Percentiles rank a stretch among this genome's conserved stretches.
Conservation (phyloP, 371 early-diverging fungal species). For the Nematocida displodere region DNA sequence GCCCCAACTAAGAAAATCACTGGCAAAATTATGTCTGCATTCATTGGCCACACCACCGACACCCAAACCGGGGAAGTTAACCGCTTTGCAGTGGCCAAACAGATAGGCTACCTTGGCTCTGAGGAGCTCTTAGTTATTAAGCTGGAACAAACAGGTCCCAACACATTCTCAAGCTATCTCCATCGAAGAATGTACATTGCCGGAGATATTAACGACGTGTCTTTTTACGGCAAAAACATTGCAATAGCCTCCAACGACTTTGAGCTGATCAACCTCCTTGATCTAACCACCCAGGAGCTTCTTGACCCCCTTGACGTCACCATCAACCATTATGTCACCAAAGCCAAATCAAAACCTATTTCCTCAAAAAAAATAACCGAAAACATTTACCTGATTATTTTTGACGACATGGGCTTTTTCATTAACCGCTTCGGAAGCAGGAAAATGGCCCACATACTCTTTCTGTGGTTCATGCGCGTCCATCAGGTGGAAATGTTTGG, state of each 20-base stretch:
- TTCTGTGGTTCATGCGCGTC: constrained; percentile 61
- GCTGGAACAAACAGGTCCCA: not conserved
- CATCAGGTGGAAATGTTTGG: not conserved
- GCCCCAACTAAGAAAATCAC: not conserved
- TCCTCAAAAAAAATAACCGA: constrained; percentile 53
- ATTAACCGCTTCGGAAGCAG: constrained; percentile 58
- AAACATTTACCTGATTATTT: constrained; percentile 58
- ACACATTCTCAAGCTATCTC: constrained; percentile 26
- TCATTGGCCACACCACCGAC: not conserved
- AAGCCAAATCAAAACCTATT: constrained; percentile 40
- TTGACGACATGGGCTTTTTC: constrained; percentile 60
- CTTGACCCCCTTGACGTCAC: constrained; percentile 60
- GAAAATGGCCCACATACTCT: constrained; percentile 48
- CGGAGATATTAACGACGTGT: constrained; percentile 52
- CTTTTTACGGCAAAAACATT: constrained; percentile 54
- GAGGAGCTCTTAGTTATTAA: constrained; percentile 37
- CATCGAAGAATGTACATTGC: constrained; percentile 62
- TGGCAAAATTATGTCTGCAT: not conserved
- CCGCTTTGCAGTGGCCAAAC: constrained; percentile 4
- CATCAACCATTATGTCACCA: constrained; percentile 38
- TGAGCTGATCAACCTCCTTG: constrained; percentile 64
- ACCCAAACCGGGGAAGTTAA: not conserved
- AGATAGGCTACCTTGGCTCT: constrained; percentile 36
- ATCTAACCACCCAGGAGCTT: constrained; percentile 63
- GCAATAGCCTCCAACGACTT: constrained; percentile 64